These are phyloP conservation scores for Candida lessepsii DNA, from an alignment of 805 yeast species.

Conservation along the genomic window DNA sequence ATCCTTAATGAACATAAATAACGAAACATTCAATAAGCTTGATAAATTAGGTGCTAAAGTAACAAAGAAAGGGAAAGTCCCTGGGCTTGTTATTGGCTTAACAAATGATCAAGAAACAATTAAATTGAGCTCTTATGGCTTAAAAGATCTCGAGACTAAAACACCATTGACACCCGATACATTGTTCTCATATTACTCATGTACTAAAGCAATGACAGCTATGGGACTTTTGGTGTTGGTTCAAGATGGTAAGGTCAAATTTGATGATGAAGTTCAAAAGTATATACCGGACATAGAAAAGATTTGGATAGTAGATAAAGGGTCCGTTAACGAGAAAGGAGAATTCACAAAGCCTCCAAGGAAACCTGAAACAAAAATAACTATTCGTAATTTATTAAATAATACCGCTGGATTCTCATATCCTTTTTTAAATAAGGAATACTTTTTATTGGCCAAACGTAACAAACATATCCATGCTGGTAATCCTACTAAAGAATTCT, in stretches of 20 bases:
- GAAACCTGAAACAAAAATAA: constrained; percentile 23
- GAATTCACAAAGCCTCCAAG: constrained; percentile 21
- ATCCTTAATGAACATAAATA: constrained; percentile 1
- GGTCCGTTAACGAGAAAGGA: constrained; percentile 25
- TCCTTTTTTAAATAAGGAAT: constrained; percentile 31
- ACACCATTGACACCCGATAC: constrained; percentile 17
- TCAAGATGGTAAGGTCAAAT: constrained; percentile 29
- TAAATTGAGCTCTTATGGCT: constrained; percentile 25
- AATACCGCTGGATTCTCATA: constrained; percentile 39
- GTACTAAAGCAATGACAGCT: constrained; percentile 35
- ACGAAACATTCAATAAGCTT: constrained; percentile 5
- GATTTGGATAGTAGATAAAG: constrained; percentile 26
- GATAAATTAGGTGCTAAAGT: background rate
- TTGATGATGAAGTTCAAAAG: constrained; percentile 32
- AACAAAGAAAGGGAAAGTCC: constrained; percentile 14
- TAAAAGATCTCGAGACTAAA: constrained; percentile 17
- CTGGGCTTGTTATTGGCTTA: constrained; percentile 29
- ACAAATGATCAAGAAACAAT: constrained; percentile 23
- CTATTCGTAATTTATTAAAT: constrained; percentile 28
- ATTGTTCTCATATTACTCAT: constrained; percentile 25
- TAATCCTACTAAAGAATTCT: constrained; percentile 24
- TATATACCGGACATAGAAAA: constrained; percentile 33
- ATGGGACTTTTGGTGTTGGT: constrained; percentile 35
- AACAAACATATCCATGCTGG: constrained; percentile 9
- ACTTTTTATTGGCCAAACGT: constrained; percentile 18